These are phyloP conservation scores for Fusarium subtropicale DNA, from an alignment of 2,329 filamentous ascomycete species.

Conservation along the genomic window DNA sequence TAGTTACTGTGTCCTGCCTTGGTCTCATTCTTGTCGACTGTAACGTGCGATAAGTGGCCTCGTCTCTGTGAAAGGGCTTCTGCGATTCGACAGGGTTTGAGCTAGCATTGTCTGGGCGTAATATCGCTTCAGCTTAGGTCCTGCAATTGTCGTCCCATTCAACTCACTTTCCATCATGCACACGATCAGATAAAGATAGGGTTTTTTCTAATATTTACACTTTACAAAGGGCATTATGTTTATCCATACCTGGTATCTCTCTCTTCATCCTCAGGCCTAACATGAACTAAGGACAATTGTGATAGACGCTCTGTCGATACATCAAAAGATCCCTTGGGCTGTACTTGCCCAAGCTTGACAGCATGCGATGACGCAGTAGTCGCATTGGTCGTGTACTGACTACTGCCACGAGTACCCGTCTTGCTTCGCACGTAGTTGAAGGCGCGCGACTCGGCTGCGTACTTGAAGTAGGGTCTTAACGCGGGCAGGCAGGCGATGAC, in stretches of 20 bases:
- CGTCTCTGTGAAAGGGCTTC: too few species aligned
- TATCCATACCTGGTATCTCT: background rate
- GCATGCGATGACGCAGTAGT: background rate
- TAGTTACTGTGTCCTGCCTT: too few species aligned
- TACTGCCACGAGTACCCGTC: background rate
- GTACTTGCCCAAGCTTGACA: background rate
- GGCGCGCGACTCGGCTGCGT: slow-evolving; percentile 24
- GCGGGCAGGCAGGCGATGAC: slow-evolving; percentile 28
- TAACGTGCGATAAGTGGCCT: too few species aligned
- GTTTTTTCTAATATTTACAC: too few species aligned
- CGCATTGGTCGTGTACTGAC: background rate
- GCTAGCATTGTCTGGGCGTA: too few species aligned
- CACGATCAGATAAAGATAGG: too few species aligned
- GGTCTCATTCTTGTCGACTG: too few species aligned
- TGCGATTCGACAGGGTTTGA: too few species aligned
- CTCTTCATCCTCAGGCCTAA: background rate
- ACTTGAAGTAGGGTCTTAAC: slow-evolving; percentile 29
- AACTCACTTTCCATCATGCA: too few species aligned
- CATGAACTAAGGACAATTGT: background rate
- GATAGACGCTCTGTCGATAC: background rate
- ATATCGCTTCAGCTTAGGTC: too few species aligned
- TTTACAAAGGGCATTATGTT: too few species aligned
- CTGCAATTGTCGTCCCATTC: too few species aligned
- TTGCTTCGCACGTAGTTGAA: slow-evolving; percentile 23
- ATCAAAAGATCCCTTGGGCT: background rate